Base-by-base conservation (phyloP, 441 rosid species). In the Adansonia rubrostipa region DNA sequence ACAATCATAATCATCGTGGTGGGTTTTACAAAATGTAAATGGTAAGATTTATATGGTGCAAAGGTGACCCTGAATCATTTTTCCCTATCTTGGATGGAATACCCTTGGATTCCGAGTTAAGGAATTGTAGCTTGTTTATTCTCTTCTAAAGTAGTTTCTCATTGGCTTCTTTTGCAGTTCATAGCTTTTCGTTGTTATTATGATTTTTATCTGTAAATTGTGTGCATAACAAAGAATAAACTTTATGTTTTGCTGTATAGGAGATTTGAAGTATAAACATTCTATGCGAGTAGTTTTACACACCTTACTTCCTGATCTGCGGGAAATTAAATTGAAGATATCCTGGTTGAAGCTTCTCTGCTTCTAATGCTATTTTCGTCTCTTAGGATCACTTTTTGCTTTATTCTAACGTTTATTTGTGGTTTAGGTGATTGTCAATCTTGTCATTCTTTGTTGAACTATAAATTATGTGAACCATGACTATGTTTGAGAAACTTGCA, bases 391-490 rank as follows among this genome's bases (percentile, higher is more conserved):
- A 66, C n/a, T 19, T 11, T 65, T 24, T 73, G 28, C 53, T 17
- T 73, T 9, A 9, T 54, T 75, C 13, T 8, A 69, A 3, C 19
- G 7, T 71, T 51, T 69, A 19, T 65, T 74, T 67, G 17, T 63
- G 60, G 47, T 48, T 13, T 19, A 36, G 50, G 45, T 54, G 66
- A 40, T 56, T 74, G 9, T 61, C 57, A 47, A 14, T 61, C 48
- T 20, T 62, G 47, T 71, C 48, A 24, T 63, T 62, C 36, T 62
- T 63, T 28, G 9, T 44, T 75, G 78, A 67, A 75, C 33, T 24
- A 36, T 50, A 73, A 58, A 65, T 28, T 73, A 61, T 62, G 56
- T 67, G 11, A 15, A 22, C 51, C 36, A 50, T 36, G 47, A 71
- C 66, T 53, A 62, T 78, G 56, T 51, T 22, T 20, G 47, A 66